Evolutionary conservation across 164 flowering plant species (phyloP).

Genomic region (Platanus orientalis): DNA sequence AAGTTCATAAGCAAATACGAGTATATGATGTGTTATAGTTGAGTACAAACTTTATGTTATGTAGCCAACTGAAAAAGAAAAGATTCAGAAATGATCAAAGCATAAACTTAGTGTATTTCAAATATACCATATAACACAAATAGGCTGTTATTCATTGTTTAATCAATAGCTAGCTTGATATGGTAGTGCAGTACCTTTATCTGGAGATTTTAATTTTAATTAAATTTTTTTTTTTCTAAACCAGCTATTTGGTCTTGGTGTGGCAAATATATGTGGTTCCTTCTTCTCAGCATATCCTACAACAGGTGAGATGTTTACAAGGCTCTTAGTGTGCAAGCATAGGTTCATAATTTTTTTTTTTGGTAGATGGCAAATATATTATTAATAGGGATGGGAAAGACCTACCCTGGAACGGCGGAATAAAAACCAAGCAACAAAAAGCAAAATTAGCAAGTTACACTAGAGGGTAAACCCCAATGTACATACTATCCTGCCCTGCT

Average conservation of each 20-base stretch:
- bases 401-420: too few species aligned
- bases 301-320: constrained; percentile 56
- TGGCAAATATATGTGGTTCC: constrained; percentile 86
- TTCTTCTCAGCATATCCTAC: constrained; percentile 90
- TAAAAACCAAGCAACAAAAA: too few species aligned
- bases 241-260: constrained; percentile 99
- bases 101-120: not conserved
- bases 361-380: too few species aligned
- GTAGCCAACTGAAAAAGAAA: not conserved
- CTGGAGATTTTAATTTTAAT: not conserved
- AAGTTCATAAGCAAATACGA: not conserved
- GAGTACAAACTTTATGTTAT: not conserved
- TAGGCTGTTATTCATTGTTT: not conserved
- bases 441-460: too few species aligned
- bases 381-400: not conserved
- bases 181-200: not conserved
- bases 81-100: not conserved
- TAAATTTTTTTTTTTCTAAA: constrained; percentile 2
- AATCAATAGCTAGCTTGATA: not conserved
- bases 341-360: not conserved
- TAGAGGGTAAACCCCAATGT: too few species aligned
- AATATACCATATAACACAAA: not conserved
- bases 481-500: too few species aligned
- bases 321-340: not conserved
- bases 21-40: not conserved